These are phyloP conservation scores for Lepidium africanum DNA, from an alignment of 345 rosid species.

Conservation along the genomic window DNA sequence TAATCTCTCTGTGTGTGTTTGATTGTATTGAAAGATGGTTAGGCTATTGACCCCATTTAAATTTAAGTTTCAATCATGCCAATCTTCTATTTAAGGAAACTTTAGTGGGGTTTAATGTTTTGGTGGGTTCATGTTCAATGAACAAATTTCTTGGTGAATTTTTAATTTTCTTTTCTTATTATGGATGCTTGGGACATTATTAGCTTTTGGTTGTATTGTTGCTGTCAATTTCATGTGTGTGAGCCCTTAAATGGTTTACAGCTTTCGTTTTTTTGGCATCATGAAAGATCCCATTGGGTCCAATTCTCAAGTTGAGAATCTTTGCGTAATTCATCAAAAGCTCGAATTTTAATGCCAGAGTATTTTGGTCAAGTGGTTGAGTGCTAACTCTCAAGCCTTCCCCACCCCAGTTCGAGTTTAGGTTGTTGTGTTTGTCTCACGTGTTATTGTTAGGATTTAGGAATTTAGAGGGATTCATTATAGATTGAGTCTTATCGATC, in stretches of 20 bases:
- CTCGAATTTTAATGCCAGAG: background rate
- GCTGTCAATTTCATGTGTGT: constrained; percentile 14
- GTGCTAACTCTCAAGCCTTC: too few relatives aligned
- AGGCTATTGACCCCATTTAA: constrained; percentile 16
- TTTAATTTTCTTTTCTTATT: background rate
- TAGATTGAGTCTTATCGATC: too few relatives aligned
- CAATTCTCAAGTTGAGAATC: constrained; percentile 21
- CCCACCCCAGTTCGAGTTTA: too few relatives aligned
- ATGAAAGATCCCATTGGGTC: constrained; percentile 10
- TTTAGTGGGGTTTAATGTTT: constrained; percentile 16
- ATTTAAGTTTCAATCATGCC: constrained; percentile 1
- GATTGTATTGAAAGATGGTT: background rate
- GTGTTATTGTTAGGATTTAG: too few relatives aligned
- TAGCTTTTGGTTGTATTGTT: constrained; percentile 23
- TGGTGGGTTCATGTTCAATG: constrained; percentile 1
- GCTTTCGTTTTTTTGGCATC: constrained; percentile 21
- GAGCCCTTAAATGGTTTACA: constrained; percentile 23
- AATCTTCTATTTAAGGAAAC: constrained; percentile 19
- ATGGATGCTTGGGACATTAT: constrained; percentile 26
- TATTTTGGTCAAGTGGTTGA: too few relatives aligned
- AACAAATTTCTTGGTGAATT: constrained; percentile 7
- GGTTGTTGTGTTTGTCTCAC: too few relatives aligned
- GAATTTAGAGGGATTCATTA: too few relatives aligned
- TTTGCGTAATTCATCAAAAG: constrained; percentile 15
- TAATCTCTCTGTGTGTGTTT: constrained; percentile 4